Base-by-base conservation (phyloP, 2,329 filamentous ascomycete species). In the Pestalotiopsis sp. region DNA sequence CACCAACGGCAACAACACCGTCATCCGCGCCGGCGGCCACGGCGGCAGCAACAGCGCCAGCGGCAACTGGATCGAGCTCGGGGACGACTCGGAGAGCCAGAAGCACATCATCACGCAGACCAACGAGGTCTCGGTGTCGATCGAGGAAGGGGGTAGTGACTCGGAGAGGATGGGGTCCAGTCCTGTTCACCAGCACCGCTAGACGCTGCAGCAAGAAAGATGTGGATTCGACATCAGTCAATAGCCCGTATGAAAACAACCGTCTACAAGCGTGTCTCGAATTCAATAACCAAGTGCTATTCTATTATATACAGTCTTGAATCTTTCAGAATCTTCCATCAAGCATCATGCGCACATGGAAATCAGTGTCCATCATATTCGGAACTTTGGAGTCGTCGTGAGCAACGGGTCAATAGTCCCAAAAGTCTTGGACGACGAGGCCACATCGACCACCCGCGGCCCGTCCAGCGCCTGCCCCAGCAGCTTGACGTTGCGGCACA, bases 21-120 rank as follows among this genome's bases (percentile, higher is more conserved):
- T 59, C 27, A 27, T 27, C 57, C 20, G 14, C 7, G 57, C 57
- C 13, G 20, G 25, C 4, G 4, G 56, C 56, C 13, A 58, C 11
- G 25, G 20, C 14, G 11, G 23, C 23, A n/a, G 25, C 13, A 27
- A 36, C 23, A 13, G 31, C 27, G 11, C n/a, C 17, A 17, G 7
- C 4, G 23, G 57, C 57, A 59, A 27, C 23, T 59, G 57, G 57
- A 63, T 63, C 20, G 61, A 38, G 38, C 38, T 63, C 13, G 61
- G n/a, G 4, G 20, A 63, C 31, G 61, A 63, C 61, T 63, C 61
- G 61, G 61, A 63, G 31, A 63, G 61, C 4, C 61, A 63, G 23
- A 63, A 45, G 61, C 31, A 59, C 17, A 63, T 63, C 61, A 63
- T 63, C 27, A 63, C 61, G 31, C 61, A 38, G 61, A 63, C 57